Base-by-base conservation (phyloP, 495 filamentous ascomycete genomes). In the Aspergillus steynii region DNA sequence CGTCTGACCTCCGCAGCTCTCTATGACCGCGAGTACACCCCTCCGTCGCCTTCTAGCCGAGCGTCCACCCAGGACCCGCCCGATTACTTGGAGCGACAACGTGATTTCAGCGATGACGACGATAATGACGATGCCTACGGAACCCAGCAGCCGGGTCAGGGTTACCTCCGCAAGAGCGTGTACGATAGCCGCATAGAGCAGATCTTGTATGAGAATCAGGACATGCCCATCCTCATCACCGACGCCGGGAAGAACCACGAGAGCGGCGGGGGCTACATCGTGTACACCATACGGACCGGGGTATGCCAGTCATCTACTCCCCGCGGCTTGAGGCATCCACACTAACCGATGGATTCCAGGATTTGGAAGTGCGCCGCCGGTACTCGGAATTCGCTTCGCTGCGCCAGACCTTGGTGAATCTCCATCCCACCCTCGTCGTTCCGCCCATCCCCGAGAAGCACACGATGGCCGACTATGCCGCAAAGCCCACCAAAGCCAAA, bases 401-500 rank as follows among this genome's bases (percentile, higher is more conserved):
- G 50, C 83, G 95, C 61, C 88, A 91, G 66, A 93, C 93, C 2
- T 84, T 99, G 20, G 90, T 92, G 26, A 88, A 89, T 61, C 80
- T 99, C 58, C 96, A 98, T 66, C 95, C 95, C 1, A 97, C 95
- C 2, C 84, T 98, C 37, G 88, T 99, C 62, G 90, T 99, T 55
- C 95, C 95, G 1, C 95, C 95, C 2, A 99, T 99, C 63, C 95
- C 95, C 8, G 95, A 99, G 77, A 99, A 99, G 73, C 95, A 98
- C 71, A 92, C 91, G 56, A 94, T 98, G 89, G 94, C 95, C 52
- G 95, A 99, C 70, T 99, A 99, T 72, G 95, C 95, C 28, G 93
- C 96, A 25, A 97, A 96, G 64, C 95, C 95, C 0, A 97, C 95
- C 31, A 96, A 93, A 71, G 95, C 95, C 29, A 99, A 97, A 74